Evolutionary conservation across 2,329 filamentous ascomycete genomes (phyloP).

Genomic region (Colletotrichum sp.): DNA sequence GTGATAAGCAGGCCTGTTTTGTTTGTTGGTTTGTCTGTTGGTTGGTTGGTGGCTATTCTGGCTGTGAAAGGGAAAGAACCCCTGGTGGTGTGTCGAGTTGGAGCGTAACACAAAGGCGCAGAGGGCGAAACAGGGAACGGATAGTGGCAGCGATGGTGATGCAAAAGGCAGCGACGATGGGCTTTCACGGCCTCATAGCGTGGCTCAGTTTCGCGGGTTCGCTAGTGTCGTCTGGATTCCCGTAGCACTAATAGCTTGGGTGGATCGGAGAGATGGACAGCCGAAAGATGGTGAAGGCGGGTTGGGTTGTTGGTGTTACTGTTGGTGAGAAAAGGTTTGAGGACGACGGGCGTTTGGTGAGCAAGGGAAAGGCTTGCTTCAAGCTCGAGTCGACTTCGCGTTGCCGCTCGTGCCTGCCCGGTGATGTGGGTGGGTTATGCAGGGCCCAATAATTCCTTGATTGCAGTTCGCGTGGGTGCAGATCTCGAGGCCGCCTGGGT

Average conservation of each 20-base stretch:
- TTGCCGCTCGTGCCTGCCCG: not conserved
- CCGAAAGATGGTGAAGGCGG: not conserved
- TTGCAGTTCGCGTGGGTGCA: not conserved
- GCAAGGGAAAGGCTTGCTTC: slow-evolving; percentile 13
- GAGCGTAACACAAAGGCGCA: not conserved
- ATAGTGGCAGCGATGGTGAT: slow-evolving; percentile 6
- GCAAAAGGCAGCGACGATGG: slow-evolving; percentile 5
- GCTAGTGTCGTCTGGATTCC: not conserved
- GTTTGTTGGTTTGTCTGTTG: not conserved
- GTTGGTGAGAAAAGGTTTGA: not conserved
- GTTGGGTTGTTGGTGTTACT: not conserved
- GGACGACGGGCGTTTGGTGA: not conserved
- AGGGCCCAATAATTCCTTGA: not conserved
- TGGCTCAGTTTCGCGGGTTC: slow-evolving; percentile 10
- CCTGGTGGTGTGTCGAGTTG: not conserved
- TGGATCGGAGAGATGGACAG: slow-evolving; percentile 3
- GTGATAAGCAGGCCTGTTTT: not conserved
- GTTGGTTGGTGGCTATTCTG: not conserved
- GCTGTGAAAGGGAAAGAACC: not conserved
- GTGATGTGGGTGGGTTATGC: not conserved
- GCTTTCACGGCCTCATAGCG: slow-evolving; percentile 22
- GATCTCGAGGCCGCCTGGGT: not conserved
- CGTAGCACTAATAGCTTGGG: not conserved
- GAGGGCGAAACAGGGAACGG: slow-evolving; percentile 13
- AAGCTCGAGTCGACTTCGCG: not conserved